These are phyloP conservation scores for Brassica hybrid DNA, from an alignment of 441 rosid genomes.

Conservation along the genomic window DNA sequence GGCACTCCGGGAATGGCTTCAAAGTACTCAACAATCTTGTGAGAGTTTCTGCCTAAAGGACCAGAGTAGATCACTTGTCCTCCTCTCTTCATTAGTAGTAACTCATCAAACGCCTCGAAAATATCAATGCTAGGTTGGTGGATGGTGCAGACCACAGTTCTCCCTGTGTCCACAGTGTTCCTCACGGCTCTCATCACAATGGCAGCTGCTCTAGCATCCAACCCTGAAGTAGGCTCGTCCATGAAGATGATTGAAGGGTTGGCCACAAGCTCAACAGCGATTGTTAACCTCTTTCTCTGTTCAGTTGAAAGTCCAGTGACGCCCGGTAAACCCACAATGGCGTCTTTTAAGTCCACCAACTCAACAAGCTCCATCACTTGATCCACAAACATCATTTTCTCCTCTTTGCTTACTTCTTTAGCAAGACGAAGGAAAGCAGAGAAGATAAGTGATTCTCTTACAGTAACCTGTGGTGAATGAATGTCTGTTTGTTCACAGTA, in stretches of 20 bases:
- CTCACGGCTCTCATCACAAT: constrained; percentile 81
- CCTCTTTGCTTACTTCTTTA: constrained; percentile 64
- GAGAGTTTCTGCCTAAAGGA: constrained; percentile 64
- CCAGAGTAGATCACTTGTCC: constrained; percentile 77
- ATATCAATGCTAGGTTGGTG: constrained; percentile 83
- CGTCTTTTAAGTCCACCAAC: constrained; percentile 55
- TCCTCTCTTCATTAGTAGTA: constrained; percentile 77
- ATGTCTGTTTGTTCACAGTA: constrained; percentile 93
- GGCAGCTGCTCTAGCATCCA: constrained; percentile 83
- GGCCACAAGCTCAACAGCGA: constrained; percentile 79
- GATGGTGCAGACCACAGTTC: constrained; percentile 79
- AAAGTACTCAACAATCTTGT: constrained; percentile 71
- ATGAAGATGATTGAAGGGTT: constrained; percentile 82
- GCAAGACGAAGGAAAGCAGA: constrained; percentile 91
- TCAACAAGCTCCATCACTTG: constrained; percentile 79
- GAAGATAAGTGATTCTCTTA: constrained; percentile 76
- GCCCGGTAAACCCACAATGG: constrained; percentile 69
- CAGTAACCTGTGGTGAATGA: constrained; percentile 92
- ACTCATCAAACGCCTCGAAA: constrained; percentile 72
- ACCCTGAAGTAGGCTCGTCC: constrained; percentile 84
- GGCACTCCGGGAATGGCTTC: constrained; percentile 75
- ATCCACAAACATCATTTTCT: constrained; percentile 73
- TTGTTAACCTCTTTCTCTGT: constrained; percentile 72
- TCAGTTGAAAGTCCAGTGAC: constrained; percentile 72
- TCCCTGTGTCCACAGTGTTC: constrained; percentile 71